These are phyloP conservation scores for Taiwanofungus camphoratus DNA, from an alignment of 1,284 basidiomycete species.

Conservation along the genomic window DNA sequence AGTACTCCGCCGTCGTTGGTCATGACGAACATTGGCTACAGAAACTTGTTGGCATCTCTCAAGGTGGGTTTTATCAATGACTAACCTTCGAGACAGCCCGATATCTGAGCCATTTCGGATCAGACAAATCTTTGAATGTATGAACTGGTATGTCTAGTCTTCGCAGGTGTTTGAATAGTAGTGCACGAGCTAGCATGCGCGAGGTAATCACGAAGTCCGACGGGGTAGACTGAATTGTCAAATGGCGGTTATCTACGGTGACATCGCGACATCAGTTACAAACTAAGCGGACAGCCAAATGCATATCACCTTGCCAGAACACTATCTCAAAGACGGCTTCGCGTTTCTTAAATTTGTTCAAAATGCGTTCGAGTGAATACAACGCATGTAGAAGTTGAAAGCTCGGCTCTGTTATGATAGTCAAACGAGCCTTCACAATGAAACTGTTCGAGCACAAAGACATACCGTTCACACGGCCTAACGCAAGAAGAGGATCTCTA, in stretches of 20 bases:
- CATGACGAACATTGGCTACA: conserved; percentile 64
- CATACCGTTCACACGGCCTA: conserved; percentile 42
- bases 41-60: conserved; percentile 5
- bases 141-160: conserved; percentile 37
- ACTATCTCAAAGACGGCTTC: conserved; percentile 57
- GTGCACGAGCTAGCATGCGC: conserved; percentile 42
- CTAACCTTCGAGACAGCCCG: conserved; percentile 35
- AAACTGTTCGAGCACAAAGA: background rate
- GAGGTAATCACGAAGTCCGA: conserved; percentile 36
- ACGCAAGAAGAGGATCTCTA: conserved; percentile 50
- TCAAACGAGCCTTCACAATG: background rate
- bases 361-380: conserved; percentile 43
- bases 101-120: conserved; percentile 46
- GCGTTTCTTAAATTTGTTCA: conserved; percentile 44
- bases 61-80: background rate
- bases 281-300: background rate
- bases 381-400: conserved; percentile 63
- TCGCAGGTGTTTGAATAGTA: conserved; percentile 46
- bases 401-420: conserved; percentile 35
- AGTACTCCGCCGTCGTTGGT: conserved; percentile 44
- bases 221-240: conserved; percentile 34
- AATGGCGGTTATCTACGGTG: conserved; percentile 36
- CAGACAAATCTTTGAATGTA: conserved; percentile 38
- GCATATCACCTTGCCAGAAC: conserved; percentile 49
- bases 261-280: background rate